These are phyloP conservation scores for Russula sp. DNA, from an alignment of 768 basidiomycete genomes.

Conservation along the genomic window DNA sequence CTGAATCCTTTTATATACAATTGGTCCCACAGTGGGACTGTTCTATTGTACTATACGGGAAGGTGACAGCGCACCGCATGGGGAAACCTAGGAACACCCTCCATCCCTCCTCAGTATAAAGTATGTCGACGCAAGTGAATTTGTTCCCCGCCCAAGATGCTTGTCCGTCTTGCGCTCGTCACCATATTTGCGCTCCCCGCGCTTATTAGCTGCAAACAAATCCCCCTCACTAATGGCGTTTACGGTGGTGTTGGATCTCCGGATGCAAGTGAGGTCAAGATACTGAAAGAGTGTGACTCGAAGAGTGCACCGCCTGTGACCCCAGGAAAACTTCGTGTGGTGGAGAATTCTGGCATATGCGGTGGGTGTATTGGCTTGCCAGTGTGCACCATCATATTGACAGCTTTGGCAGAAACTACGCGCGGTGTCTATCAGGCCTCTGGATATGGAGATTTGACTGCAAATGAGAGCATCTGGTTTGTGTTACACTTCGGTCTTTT, in stretches of 20 bases:
- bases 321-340: conserved; percentile 46
- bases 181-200: conserved; percentile 21
- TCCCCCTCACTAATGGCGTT: conserved; percentile 44
- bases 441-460: conserved; percentile 54
- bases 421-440: conserved; percentile 55
- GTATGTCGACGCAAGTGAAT: not conserved
- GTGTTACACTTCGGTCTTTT: not conserved
- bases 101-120: not conserved
- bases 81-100: not conserved
- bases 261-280: not conserved
- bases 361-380: conserved; percentile 28
- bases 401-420: conserved; percentile 39
- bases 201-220: conserved; percentile 30
- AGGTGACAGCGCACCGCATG: not conserved
- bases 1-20: no score
- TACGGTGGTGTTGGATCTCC: conserved; percentile 36
- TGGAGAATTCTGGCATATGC: conserved; percentile 57
- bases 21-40: no score
- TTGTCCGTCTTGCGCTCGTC: conserved; percentile 11
- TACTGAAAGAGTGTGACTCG: not conserved
- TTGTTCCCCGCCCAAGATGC: conserved; percentile 19
- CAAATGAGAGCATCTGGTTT: conserved; percentile 53
- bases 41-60: not conserved
- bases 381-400: not conserved
- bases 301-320: conserved; percentile 18